Evolutionary conservation across 2,329 filamentous ascomycete genomes (phyloP).

Genomic region (Bimuria novae-zelandiae): DNA sequence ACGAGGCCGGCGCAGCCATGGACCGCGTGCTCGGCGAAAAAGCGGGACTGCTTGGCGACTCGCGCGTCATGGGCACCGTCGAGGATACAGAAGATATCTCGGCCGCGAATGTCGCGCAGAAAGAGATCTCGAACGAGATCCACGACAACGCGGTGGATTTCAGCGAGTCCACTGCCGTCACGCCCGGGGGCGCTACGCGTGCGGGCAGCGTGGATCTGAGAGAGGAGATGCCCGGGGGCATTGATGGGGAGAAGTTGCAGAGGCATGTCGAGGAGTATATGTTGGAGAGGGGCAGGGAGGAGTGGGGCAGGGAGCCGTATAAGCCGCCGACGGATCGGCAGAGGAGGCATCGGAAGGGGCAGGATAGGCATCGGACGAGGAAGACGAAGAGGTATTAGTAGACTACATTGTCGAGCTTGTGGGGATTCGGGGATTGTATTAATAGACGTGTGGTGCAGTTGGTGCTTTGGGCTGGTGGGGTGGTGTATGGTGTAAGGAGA

Average conservation of each 20-base stretch:
- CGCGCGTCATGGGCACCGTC: conserved; percentile 80
- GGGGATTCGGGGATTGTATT: too few relatives aligned
- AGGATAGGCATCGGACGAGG: background rate
- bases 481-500: too few relatives aligned
- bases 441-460: too few relatives aligned
- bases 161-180: conserved; percentile 28
- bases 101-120: conserved; percentile 84
- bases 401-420: too few relatives aligned
- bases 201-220: conserved; percentile 24
- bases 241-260: conserved; percentile 21
- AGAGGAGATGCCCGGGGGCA: conserved; percentile 23
- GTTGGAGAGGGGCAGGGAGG: conserved; percentile 34
- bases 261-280: conserved; percentile 46
- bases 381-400: conserved; percentile 5
- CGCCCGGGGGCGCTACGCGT: conserved; percentile 28
- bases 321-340: conserved; percentile 19
- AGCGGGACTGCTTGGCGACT: conserved; percentile 59
- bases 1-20: conserved; percentile 80
- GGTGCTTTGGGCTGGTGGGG: too few relatives aligned
- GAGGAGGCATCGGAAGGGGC: background rate
- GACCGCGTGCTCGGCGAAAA: conserved; percentile 77
- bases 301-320: conserved; percentile 41
- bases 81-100: conserved; percentile 92
- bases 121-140: conserved; percentile 72
- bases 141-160: conserved; percentile 52